Base-by-base conservation (phyloP, 78 protist genomes). In the Pigoraptor vietnamica region DNA sequence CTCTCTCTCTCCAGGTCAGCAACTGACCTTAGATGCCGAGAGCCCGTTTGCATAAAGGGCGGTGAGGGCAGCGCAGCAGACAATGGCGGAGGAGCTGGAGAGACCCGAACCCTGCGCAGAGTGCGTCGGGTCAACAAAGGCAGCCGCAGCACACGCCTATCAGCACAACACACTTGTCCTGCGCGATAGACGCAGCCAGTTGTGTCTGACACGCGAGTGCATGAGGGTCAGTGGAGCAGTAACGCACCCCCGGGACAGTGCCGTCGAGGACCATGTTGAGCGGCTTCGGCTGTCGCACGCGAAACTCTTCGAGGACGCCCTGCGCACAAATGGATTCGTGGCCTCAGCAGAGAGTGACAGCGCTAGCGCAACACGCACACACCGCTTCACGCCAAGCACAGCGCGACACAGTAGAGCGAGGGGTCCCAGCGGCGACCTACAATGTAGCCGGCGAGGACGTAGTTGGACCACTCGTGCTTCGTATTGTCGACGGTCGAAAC, bases 61-160 rank as follows among this genome's bases (percentile, higher is more conserved):
- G 0, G 88, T 48, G 1, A 88, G 81, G 23, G 83, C 40, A 0
- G 82, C 34, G 10, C 81, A 33, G 83, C 81, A 40, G 24, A 92
- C 94, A 0, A 92, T 0, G 0, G 94, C 94, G 24, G 88, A 56
- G 1, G 90, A 81, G 21, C 36, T 14, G 33, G 86, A 39, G 67
- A 92, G 88, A 24, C 94, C 94, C 29, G 94, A 40, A 2, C 87
- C 87, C 87, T 83, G 38, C 2, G 14, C 21, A 83, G 19, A 83
- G 23, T 2, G 84, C 1, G 14, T 48, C 14, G 6, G 67, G 14
- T 21, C 29, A 48, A 14, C 6, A 14, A 48, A 48, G 14, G 14
- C 6, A 48, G 14, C 6, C 67, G 14, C 67, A 48, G 29, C 29
- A 48, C 67, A 48, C 6, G 29, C 29, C 6, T n/a, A n/a, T n/a